Base-by-base conservation (phyloP, 208 protist genomes). In the Vickermania ingenoplastis region DNA sequence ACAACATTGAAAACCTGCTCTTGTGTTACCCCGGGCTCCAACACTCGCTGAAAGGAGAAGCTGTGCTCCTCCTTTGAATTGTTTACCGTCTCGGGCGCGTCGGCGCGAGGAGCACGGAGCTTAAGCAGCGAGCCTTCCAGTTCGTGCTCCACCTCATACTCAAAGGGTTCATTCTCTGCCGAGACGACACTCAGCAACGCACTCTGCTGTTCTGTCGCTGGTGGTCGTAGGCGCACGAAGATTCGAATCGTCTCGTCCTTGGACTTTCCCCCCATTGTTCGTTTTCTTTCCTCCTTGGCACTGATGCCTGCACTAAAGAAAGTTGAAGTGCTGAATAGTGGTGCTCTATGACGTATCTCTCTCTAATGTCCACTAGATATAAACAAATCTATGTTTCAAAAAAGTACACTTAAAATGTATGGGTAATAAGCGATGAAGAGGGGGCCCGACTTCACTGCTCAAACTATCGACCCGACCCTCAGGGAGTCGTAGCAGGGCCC, bases 1-100 rank as follows among this genome's bases (percentile, higher is more conserved):
- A 91, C 81, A 17, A 53, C 73, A 59, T 83, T 83, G 61, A 94
- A 96, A 13, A 96, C 80, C 27, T 94, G 81, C 52, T 66, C 73
- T 63, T 94, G 87, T 48, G 81, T 84, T 1, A 75, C 66, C 14
- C 17, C 56, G 0, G 83, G 79, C 50, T 84, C 83, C 65, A 96
- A 94, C 23, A 90, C 75, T 45, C 81, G 81, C n/a, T 73, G 67
- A 61, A 96, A 94, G 23, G 48, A 66, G 58, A 89, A 96, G 4
- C 21, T 41, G 53, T 83, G 87, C 51, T 87, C 75, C 4, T 89
- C 83, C 1, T 54, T 31, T 1, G 73, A 74, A 71, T 93, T 89
- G 72, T 91, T 94, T 28, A 94, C 73, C 0, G 88, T 63, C 27
- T 88, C 83, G 45, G 57, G 55, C 22, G 70, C 61, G 3, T 48